These are phyloP conservation scores for Euphrasia confusa DNA, from an alignment of 257 asterid species.

Conservation along the genomic window DNA sequence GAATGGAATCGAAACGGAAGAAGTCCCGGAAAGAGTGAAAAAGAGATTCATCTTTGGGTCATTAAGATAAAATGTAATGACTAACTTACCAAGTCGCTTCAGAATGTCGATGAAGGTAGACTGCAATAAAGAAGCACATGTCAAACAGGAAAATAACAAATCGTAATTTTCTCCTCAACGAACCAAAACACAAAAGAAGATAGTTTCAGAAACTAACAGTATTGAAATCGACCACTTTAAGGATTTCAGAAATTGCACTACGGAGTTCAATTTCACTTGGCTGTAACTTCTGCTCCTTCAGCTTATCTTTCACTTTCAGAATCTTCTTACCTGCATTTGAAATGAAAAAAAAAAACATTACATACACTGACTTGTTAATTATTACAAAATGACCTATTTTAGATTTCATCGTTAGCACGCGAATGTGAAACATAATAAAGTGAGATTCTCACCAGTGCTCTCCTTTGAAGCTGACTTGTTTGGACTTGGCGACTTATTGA, in stretches of 20 bases:
- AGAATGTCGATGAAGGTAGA: conserved; percentile 94
- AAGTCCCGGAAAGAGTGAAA: neutral
- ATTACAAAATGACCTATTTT: too few relatives aligned
- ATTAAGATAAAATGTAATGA: neutral
- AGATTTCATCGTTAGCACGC: too few relatives aligned
- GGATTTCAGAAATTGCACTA: conserved; percentile 41
- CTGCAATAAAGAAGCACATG: conserved; percentile 40
- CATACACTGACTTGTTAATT: neutral
- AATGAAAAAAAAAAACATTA: conserved; percentile 12
- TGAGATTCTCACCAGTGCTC: conserved; percentile 49
- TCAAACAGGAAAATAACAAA: neutral
- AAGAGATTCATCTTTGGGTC: neutral
- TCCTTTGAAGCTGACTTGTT: conserved; percentile 54
- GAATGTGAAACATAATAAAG: neutral
- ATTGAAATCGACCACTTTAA: conserved; percentile 61
- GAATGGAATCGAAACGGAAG: neutral
- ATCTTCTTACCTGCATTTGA: conserved; percentile 40
- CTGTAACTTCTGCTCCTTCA: conserved; percentile 37
- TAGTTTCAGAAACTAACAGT: conserved; percentile 38
- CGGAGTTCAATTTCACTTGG: conserved; percentile 49
- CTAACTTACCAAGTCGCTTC: conserved; percentile 71
- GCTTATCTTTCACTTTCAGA: conserved; percentile 44
- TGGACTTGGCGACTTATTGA: conserved; percentile 47
- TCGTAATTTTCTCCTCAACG: neutral
- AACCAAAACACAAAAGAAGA: conserved; percentile 5